These are phyloP conservation scores for Musa beccarii DNA, from an alignment of 176 grass and related monocot genomes.

Conservation along the genomic window DNA sequence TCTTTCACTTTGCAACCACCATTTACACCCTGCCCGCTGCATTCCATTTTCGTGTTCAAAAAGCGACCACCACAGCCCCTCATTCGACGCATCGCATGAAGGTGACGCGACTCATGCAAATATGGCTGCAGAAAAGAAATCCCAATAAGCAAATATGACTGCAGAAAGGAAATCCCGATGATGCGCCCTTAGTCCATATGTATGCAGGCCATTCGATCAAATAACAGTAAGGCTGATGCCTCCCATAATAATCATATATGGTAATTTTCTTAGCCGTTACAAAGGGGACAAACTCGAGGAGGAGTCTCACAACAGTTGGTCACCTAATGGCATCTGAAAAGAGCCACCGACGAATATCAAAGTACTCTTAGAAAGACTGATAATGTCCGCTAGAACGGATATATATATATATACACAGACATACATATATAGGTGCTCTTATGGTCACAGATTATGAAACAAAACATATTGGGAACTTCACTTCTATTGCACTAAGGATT, in stretches of 20 bases:
- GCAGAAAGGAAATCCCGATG: not conserved
- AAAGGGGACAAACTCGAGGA: too few relatives aligned
- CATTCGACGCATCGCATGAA: slow-evolving; percentile 72
- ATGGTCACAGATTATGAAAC: too few relatives aligned
- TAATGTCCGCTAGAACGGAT: too few relatives aligned
- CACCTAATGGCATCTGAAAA: too few relatives aligned
- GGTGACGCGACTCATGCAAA: slow-evolving; percentile 89
- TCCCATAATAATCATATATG: not conserved
- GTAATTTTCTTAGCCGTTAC: too few relatives aligned
- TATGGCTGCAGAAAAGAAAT: slow-evolving; percentile 43
- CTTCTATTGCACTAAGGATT: slow-evolving; percentile 6
- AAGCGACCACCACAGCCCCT: slow-evolving; percentile 79
- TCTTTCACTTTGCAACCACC: slow-evolving; percentile 12
- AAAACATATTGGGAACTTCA: too few relatives aligned
- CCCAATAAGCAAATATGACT: slow-evolving; percentile 21
- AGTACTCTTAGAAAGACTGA: too few relatives aligned
- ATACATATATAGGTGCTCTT: too few relatives aligned
- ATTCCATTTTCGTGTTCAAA: slow-evolving; percentile 65
- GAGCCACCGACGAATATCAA: too few relatives aligned
- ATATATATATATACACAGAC: too few relatives aligned
- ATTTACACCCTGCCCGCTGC: not conserved
- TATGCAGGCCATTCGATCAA: not conserved
- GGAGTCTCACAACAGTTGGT: too few relatives aligned
- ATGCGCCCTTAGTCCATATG: not conserved
- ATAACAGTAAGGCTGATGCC: not conserved